These are phyloP conservation scores for Beauveria caledonica DNA, from an alignment of 2,329 filamentous ascomycete species.

Conservation along the genomic window DNA sequence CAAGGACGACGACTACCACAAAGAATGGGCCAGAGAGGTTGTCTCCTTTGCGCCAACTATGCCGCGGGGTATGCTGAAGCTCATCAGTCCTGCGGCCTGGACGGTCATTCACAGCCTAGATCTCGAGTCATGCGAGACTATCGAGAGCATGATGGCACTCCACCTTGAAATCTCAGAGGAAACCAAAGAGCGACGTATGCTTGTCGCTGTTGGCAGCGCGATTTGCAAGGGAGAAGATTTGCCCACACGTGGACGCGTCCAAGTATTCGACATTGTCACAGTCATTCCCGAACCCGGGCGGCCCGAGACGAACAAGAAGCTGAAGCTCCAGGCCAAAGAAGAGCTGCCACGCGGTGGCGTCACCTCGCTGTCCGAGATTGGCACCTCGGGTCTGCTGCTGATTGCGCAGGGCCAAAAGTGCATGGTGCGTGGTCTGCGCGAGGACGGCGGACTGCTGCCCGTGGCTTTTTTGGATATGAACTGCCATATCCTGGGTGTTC, in stretches of 20 bases:
- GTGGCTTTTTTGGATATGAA: conserved; percentile 98
- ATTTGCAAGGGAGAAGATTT: conserved; percentile 86
- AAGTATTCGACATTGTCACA: conserved; percentile 84
- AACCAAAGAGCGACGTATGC: conserved; percentile 74
- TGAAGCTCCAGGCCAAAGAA: conserved; percentile 83
- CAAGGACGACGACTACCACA: conserved; percentile 76
- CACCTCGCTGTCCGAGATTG: conserved; percentile 76
- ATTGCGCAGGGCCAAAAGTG: conserved; percentile 94
- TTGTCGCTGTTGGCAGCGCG: conserved; percentile 79
- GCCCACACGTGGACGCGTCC: conserved; percentile 73
- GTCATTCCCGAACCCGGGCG: conserved; percentile 83
- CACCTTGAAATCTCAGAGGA: conserved; percentile 85
- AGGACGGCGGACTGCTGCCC: conserved; percentile 84
- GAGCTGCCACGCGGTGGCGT: conserved; percentile 88
- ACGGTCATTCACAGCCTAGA: conserved; percentile 67
- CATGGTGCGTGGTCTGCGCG: conserved; percentile 92
- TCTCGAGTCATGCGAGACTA: conserved; percentile 65
- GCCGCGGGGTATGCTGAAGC: conserved; percentile 64
- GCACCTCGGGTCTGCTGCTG: conserved; percentile 79
- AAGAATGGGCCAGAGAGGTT: conserved; percentile 71
- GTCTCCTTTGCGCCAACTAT: conserved; percentile 55
- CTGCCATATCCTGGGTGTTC: conserved; percentile 81
- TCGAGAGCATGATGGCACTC: conserved; percentile 75
- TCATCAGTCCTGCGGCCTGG: conserved; percentile 72
- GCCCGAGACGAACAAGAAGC: conserved; percentile 75